A percentile compares a stretch with the other conserved stretches of the same genome.
phyloP scores from a whole-genome alignment of 1,284 basidiomycete species.

The Melanopsichium pennsylvanicum region DNA sequence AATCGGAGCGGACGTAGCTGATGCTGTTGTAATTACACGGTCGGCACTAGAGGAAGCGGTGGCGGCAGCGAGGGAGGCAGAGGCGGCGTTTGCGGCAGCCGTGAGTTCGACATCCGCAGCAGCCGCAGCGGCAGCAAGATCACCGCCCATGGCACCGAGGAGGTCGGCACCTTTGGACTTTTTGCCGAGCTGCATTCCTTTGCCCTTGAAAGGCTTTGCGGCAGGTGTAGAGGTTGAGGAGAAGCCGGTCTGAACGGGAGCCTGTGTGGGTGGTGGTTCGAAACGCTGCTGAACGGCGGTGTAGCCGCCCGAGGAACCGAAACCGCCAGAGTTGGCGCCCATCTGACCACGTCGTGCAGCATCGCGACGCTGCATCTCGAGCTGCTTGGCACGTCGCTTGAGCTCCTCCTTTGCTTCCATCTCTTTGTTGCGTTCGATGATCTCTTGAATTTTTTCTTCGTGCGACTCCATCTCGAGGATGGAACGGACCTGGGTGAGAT shows the following conservation, averaged over 20 bases:
- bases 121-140: slow-evolving; percentile 40
- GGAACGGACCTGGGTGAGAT: slow-evolving; percentile 86
- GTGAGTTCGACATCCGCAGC: slow-evolving; percentile 67
- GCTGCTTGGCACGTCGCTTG: slow-evolving; percentile 94
- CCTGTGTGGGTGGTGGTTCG: slow-evolving; percentile 50
- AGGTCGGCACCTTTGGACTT: slow-evolving; percentile 87
- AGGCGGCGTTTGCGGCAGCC: slow-evolving; percentile 68
- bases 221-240: slow-evolving; percentile 39
- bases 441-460: slow-evolving; percentile 99
- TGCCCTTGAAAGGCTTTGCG: slow-evolving; percentile 84
- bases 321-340: slow-evolving; percentile 45
- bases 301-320: slow-evolving; percentile 38
- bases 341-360: slow-evolving; percentile 58
- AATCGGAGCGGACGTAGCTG: slow-evolving; percentile 68
- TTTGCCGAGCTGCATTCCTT: slow-evolving; percentile 98
- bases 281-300: slow-evolving; percentile 38
- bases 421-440: slow-evolving; percentile 98
- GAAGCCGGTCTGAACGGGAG: slow-evolving; percentile 55
- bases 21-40: slow-evolving; percentile 57
- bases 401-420: slow-evolving; percentile 99
- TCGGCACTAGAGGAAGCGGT: slow-evolving; percentile 24
- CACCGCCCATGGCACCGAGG: slow-evolving; percentile 79
- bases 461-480: slow-evolving; percentile 98
- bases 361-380: slow-evolving; percentile 90
- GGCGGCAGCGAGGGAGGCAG: slow-evolving; percentile 52